Base-by-base conservation (phyloP, 192 early-diverging fungal species). In the Mortierella claussenii region DNA sequence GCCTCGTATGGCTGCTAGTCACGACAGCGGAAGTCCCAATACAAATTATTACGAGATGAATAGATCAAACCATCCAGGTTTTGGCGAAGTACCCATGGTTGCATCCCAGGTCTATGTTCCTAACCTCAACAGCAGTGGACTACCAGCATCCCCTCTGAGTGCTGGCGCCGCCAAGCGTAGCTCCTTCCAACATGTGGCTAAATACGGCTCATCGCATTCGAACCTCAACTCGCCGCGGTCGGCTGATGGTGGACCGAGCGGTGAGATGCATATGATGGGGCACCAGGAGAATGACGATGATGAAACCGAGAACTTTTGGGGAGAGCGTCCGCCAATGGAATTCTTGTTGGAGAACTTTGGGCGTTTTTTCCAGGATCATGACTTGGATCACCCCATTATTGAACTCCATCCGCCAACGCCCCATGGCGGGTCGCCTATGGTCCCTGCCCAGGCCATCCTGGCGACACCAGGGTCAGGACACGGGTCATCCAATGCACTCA, bases 311-410 rank as follows among this genome's bases (percentile, higher is more conserved):
- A 79, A 79, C 60, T 86, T 83, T 32, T 87, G 83, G 86, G 76
- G 78, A 8, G 82, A 82, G 27, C 82, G 92, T 18, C 92, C 92
- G 9, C 86, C 90, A 0, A 73, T 88, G 3, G 90, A 92, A 28
- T 83, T 85, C 37, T 84, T 93, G 49, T 84, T 82, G 24, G 84
- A 90, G 46, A 83, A 92, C 56, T 79, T 92, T 51, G 90, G 90
- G 40, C 79, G 86, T 62, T 93, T 88, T 61, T 89, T 93, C 62
- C 91, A 90, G 26, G 86, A 80, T n/a, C 89, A 92, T 45, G 90
- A 93, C 57, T 68, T 93, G 46, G 92, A 93, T 60, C 80, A 84
- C 46, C 88, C 85, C n/a, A 90, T 92, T 50, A 81, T 89, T 18
- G 87, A 88, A 24, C 61, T 73, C 43, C 58, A 73, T 20, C 46